Base-by-base conservation (phyloP, 257 asterid species). In the Capsicum pubescens region DNA sequence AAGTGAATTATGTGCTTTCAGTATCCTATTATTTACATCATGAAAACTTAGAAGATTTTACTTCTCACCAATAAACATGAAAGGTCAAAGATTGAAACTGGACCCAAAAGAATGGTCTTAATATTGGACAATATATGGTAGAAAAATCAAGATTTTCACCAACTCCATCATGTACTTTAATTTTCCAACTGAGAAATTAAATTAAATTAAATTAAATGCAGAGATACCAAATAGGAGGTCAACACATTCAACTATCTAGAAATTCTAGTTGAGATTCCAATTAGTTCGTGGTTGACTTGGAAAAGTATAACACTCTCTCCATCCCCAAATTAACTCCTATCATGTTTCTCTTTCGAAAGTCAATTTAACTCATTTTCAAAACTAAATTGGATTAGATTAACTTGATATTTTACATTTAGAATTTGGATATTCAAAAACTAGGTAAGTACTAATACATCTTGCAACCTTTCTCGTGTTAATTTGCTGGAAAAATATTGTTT, bases 281-380 rank as follows among this genome's bases (percentile, higher is more conserved):
- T 26, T 26, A 26, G 42, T 74, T 54, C 12, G 81, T 54, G 9
- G 48, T 54, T 76, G 81, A 76, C 81, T 76, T 76, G 48, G 81
- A 76, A 54, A 26, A 52, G 21, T 54, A 8, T 6, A 12, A 7
- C 14, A 61, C 39, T 5, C 16, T 0, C 1, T 3, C 16, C 10
- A 0, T 63, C 3, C 3, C 6, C 14, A 19, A 61, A 60, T 60
- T 60, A 60, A 0, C 12, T 11, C 5, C 32, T 11, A 11, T 63
- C 3, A 12, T 55, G 4, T 55, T 5, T 55, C 11, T 2, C 26
- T 10, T 63, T 10, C 1, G 42, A 0, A 63, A 63, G 2, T 12
- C 4, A 10, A 52, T 52, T 52, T 2, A 10, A 10, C 1, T 63
- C 10, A 61, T 21, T 10, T 61, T 0, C 2, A 19, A 61, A 12